Conservation (phyloP, 129 eudicot genomes). For the Daucus carota region DNA sequence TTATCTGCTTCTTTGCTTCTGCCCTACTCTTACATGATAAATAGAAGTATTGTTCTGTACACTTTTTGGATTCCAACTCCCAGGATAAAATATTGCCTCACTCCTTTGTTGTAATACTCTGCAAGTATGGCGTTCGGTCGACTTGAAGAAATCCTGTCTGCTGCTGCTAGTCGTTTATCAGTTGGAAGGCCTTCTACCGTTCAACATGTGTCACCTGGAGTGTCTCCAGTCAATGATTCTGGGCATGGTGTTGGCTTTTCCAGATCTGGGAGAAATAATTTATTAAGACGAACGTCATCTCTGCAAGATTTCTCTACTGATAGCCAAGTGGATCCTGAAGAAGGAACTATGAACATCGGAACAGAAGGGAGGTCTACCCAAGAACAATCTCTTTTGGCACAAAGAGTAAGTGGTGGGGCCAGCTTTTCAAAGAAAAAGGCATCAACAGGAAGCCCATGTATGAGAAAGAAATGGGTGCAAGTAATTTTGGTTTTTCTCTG, state of each 20-base stretch:
- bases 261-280: slow-evolving; percentile 37
- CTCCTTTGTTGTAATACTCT: slow-evolving; percentile 13
- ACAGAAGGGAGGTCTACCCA: slow-evolving; percentile 22
- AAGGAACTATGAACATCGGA: slow-evolving; percentile 31
- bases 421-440: slow-evolving; percentile 70
- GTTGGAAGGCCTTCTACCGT: slow-evolving; percentile 37
- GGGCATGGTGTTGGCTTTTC: slow-evolving; percentile 31
- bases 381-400: slow-evolving; percentile 27
- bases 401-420: slow-evolving; percentile 35
- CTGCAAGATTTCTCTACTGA: slow-evolving; percentile 72
- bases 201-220: slow-evolving; percentile 40
- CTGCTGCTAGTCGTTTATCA: slow-evolving; percentile 37
- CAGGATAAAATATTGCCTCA: slow-evolving; percentile 18
- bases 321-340: slow-evolving; percentile 52
- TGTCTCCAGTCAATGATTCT: slow-evolving; percentile 57
- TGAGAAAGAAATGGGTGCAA: slow-evolving; percentile 47
- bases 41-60: slow-evolving; percentile 5
- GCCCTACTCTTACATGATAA: slow-evolving; percentile 15
- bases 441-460: slow-evolving; percentile 33
- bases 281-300: slow-evolving; percentile 67
- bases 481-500: slow-evolving; percentile 39
- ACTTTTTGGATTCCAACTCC: slow-evolving; percentile 5
- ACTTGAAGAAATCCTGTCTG: slow-evolving; percentile 45
- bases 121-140: slow-evolving; percentile 49
- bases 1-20: background rate